These are phyloP conservation scores for Phytophthora boehmeriae DNA, from an alignment of 352 stramenopile species.

Conservation along the genomic window DNA sequence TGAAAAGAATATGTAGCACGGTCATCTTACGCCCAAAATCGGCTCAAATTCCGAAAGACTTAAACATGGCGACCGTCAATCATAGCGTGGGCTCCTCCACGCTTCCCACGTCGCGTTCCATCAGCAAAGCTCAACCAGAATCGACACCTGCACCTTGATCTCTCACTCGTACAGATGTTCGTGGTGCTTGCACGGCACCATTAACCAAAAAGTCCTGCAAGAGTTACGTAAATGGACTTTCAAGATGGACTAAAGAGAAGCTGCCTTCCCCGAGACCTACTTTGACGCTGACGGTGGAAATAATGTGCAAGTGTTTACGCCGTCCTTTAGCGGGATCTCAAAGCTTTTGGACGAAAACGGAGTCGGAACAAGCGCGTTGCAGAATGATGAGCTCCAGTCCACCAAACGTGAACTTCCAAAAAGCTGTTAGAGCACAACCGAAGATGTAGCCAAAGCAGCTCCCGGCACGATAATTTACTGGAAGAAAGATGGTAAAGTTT, in stretches of 20 bases:
- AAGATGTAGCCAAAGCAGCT: too few relatives aligned
- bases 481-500: too few relatives aligned
- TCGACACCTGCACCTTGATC: not conserved
- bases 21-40: not conserved
- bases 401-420: not conserved
- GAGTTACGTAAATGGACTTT: not conserved
- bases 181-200: not conserved
- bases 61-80: not conserved
- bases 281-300: not conserved
- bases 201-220: not conserved
- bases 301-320: not conserved
- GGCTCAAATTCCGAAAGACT: not conserved
- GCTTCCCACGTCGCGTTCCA: not conserved
- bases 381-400: not conserved
- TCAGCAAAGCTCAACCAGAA: not conserved
- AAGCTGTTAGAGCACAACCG: too few relatives aligned
- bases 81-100: not conserved
- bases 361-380: not conserved
- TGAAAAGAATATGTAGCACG: not conserved
- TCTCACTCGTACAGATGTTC: not conserved
- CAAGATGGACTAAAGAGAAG: not conserved
- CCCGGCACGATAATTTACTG: too few relatives aligned
- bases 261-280: not conserved
- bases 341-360: not conserved
- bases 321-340: not conserved